These are phyloP conservation scores for Apiospora rasikravindrae DNA, from an alignment of 2,329 filamentous ascomycete genomes.

Conservation along the genomic window DNA sequence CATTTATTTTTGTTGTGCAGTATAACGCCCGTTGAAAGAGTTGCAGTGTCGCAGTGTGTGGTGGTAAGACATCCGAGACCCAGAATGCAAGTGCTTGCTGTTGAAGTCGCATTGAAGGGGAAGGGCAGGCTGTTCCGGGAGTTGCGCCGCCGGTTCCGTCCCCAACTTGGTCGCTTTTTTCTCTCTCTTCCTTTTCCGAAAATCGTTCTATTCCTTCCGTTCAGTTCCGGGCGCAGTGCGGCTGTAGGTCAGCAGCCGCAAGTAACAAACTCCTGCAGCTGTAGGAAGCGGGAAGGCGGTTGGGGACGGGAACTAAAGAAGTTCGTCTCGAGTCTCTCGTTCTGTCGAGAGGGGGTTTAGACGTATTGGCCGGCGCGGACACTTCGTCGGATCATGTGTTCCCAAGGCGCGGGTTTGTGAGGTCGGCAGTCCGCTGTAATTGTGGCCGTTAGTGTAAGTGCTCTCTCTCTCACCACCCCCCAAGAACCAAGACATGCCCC, in stretches of 20 bases:
- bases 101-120: background rate
- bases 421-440: slow-evolving; percentile 38
- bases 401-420: slow-evolving; percentile 37
- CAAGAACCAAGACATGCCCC: background rate
- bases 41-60: background rate
- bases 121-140: background rate
- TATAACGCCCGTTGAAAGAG: slow-evolving; percentile 2
- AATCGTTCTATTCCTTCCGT: background rate
- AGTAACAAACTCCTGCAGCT: background rate
- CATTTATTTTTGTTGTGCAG: background rate
- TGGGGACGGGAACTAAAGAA: background rate
- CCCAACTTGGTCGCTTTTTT: background rate
- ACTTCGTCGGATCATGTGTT: slow-evolving; percentile 39
- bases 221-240: background rate
- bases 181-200: background rate
- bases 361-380: slow-evolving; percentile 34
- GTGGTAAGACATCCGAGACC: slow-evolving; percentile 3
- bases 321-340: background rate
- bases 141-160: slow-evolving; percentile 2
- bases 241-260: background rate
- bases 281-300: background rate
- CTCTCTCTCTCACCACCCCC: background rate
- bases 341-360: slow-evolving; percentile 19
- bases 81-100: background rate
- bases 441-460: slow-evolving; percentile 2